Evolutionary conservation across 352 stramenopile genomes (phyloP).

Genomic region (Globisporangium barbulae): DNA sequence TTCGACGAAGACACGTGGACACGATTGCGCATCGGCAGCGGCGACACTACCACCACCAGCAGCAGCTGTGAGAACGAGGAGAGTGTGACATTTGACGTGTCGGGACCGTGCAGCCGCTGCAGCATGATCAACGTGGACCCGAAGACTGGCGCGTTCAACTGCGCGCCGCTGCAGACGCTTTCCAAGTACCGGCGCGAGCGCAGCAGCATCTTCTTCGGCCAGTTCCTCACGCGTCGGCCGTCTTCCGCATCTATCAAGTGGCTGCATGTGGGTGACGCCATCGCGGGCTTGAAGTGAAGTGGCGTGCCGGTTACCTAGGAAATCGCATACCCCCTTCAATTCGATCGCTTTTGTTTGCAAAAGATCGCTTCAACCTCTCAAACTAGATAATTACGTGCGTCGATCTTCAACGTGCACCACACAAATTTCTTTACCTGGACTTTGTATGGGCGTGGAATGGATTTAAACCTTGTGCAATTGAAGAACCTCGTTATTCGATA

Average conservation of each 20-base stretch:
- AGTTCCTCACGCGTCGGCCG: constrained; percentile 48
- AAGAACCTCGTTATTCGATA: no score
- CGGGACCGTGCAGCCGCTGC: constrained; percentile 71
- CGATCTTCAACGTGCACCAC: constrained; percentile 8
- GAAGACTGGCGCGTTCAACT: constrained; percentile 47
- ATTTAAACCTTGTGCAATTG: no score
- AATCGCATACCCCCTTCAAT: neutral
- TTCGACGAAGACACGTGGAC: constrained; percentile 81
- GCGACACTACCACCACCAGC: neutral
- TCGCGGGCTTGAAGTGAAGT: constrained; percentile 29
- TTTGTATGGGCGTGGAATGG: no score
- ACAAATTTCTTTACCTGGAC: neutral
- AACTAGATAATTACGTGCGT: neutral
- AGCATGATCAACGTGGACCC: constrained; percentile 85
- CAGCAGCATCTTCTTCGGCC: constrained; percentile 81
- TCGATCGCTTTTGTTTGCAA: neutral
- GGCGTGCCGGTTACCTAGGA: neutral
- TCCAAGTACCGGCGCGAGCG: constrained; percentile 69
- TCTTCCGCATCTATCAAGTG: constrained; percentile 22
- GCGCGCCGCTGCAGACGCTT: constrained; percentile 65
- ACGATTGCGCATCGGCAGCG: constrained; percentile 28
- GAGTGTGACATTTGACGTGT: constrained; percentile 43
- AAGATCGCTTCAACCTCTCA: constrained; percentile 5
- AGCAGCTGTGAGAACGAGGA: neutral
- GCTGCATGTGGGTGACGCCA: constrained; percentile 30